These are phyloP conservation scores for Striga hermonthica DNA, from an alignment of 305 asterid species.

Conservation along the genomic window DNA sequence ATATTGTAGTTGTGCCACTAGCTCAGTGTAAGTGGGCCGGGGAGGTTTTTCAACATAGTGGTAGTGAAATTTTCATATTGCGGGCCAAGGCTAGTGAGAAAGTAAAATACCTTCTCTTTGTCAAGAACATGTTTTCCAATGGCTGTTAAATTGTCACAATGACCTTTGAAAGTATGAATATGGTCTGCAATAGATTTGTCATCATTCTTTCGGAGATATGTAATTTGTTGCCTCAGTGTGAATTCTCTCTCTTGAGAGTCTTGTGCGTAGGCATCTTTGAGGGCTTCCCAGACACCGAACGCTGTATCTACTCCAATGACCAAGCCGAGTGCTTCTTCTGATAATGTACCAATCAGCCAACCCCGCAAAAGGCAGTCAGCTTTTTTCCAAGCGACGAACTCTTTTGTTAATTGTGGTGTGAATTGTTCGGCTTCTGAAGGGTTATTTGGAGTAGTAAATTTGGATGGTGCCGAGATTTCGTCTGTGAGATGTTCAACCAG, in stretches of 20 bases:
- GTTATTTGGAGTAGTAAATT: neutral
- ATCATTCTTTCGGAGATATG: neutral
- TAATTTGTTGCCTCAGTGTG: neutral
- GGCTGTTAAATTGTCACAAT: neutral
- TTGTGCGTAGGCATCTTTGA: slow-evolving; percentile 3
- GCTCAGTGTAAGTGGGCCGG: neutral
- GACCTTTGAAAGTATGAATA: neutral
- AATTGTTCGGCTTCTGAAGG: neutral
- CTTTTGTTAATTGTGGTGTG: neutral
- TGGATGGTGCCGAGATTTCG: neutral
- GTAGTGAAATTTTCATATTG: slow-evolving; percentile 8
- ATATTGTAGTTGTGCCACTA: neutral
- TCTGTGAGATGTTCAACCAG: slow-evolving; percentile 1
- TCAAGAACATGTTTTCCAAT: neutral
- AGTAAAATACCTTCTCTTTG: neutral
- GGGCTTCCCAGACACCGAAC: neutral
- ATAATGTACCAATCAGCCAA: neutral
- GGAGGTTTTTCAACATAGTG: neutral
- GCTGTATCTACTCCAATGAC: neutral
- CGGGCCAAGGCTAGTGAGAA: neutral
- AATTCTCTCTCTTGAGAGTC: neutral
- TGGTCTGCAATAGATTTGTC: neutral
- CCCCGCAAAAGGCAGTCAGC: neutral
- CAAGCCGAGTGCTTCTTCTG: neutral
- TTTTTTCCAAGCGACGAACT: neutral